Percentiles rank a stretch among this genome's conserved stretches.
Conservation (phyloP, 495 filamentous ascomycete genomes). For the Hyaloscypha hepaticicola region DNA sequence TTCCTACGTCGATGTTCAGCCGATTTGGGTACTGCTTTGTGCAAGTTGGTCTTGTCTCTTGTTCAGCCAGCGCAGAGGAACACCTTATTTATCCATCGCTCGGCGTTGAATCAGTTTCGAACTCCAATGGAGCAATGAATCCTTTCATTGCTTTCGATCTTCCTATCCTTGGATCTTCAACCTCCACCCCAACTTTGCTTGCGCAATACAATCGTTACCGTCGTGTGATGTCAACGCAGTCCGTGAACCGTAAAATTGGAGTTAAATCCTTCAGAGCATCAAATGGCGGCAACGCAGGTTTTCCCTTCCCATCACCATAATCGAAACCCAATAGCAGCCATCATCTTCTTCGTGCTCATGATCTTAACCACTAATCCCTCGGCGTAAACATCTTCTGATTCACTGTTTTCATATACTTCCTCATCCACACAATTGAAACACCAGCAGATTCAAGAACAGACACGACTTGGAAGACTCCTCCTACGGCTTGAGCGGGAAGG, state of each 20-base stretch:
- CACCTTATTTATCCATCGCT: slow-evolving; percentile 5
- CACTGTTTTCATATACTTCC: slow-evolving; percentile 7
- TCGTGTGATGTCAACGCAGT: neutral
- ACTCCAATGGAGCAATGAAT: slow-evolving; percentile 14
- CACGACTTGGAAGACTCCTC: slow-evolving; percentile 10
- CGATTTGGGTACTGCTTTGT: slow-evolving; percentile 3
- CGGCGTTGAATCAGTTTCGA: neutral
- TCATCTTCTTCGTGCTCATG: slow-evolving; percentile 18
- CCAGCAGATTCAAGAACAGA: slow-evolving; percentile 11
- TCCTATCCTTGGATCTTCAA: slow-evolving; percentile 15
- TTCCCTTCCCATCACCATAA: slow-evolving; percentile 10
- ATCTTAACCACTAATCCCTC: neutral
- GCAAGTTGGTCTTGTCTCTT: slow-evolving; percentile 11
- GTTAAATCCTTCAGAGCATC: slow-evolving; percentile 6
- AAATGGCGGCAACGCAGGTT: slow-evolving; percentile 6
- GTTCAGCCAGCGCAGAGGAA: slow-evolving; percentile 12
- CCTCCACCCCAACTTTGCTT: neutral
- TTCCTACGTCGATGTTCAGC: neutral
- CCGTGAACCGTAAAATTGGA: neutral
- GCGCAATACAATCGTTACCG: neutral
- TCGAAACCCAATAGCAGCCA: slow-evolving; percentile 8
- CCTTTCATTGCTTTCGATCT: slow-evolving; percentile 15
- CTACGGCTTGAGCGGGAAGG: slow-evolving; percentile 16
- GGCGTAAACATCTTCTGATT: slow-evolving; percentile 14
- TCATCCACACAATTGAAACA: slow-evolving; percentile 12